Base-by-base conservation (phyloP, 768 basidiomycete genomes). In the Lactarius trivialis region DNA sequence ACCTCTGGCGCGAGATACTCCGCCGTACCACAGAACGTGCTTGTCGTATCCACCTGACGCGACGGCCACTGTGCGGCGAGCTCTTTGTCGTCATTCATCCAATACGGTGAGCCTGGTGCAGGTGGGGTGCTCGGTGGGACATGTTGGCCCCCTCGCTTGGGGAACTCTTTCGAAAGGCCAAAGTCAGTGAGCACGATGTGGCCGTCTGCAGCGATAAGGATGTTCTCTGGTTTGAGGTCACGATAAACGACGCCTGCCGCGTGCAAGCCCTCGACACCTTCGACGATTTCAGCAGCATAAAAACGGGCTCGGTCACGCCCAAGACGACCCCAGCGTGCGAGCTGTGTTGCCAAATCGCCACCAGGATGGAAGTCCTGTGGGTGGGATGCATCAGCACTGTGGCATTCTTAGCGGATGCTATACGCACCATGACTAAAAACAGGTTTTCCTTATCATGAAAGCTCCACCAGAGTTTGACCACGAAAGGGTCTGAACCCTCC, bases 131-230 rank as follows among this genome's bases (percentile, higher is more conserved):
- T 82, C 30, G 78, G 76, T 28, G 80, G 69, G 39, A 70, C 65
- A 41, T 53, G 26, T 8, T 34, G 51, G 14, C 9, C 33, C 19
- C 72, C 71, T 21, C 79, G 77, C 30, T 86, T 81, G 14, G 90
- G 85, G 71, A 95, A 95, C 75, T 93, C 92, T 69, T 93, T 95
- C 33, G 91, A 93, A 21, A 93, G 79, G 28, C 97, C 97, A 70
- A 99, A 99, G 76, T 98, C 97, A 28, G 95, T 98, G 37, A 99
- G 80, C 45, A 98, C 93, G 66, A 98, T 93, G 72, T 99, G 97
- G 0, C 97, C 97, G 68, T 94, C 90, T 2, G 84, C 83, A 55
- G 91, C 91, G 68, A 99, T 95, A 59, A 99, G 85, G 68, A 98
- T 91, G 75, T 94, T 94, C 76, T 98, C 95, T 1, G 95, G 95